Conservation (phyloP, 805 yeast species). For the Metschnikowia hibisci region DNA sequence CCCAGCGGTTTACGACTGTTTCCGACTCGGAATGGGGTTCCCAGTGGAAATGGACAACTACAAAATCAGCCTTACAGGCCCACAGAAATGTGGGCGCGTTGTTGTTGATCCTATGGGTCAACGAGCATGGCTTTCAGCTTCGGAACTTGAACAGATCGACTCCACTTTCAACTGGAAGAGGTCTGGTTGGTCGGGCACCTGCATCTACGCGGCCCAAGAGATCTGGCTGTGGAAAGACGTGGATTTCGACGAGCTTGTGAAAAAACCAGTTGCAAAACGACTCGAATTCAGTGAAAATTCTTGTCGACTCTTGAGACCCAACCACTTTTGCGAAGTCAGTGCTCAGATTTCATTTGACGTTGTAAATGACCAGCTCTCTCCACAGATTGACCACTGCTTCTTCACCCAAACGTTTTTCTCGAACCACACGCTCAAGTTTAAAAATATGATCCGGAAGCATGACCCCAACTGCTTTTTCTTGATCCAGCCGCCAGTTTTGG, state of each 20-base stretch:
- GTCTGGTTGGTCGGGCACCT: slow-evolving; percentile 68
- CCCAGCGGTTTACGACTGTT: slow-evolving; percentile 74
- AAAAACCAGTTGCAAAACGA: slow-evolving; percentile 29
- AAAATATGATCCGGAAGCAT: slow-evolving; percentile 42
- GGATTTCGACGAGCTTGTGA: slow-evolving; percentile 20
- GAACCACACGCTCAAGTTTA: slow-evolving; percentile 53
- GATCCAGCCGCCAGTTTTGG: slow-evolving; percentile 79
- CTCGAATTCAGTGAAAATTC: slow-evolving; percentile 14
- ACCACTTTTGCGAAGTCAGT: slow-evolving; percentile 28
- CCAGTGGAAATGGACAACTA: slow-evolving; percentile 65
- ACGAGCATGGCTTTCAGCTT: slow-evolving; percentile 62
- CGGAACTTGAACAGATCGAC: slow-evolving; percentile 47
- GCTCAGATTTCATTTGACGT: slow-evolving; percentile 11
- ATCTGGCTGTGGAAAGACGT: slow-evolving; percentile 58
- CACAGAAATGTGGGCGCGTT: slow-evolving; percentile 56
- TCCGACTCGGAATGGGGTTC: slow-evolving; percentile 76
- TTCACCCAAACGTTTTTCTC: slow-evolving; percentile 67
- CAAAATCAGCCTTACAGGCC: slow-evolving; percentile 71
- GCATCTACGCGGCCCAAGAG: slow-evolving; percentile 77
- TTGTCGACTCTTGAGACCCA: slow-evolving; percentile 29
- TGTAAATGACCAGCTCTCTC: slow-evolving; percentile 31
- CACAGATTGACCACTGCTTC: slow-evolving; percentile 41
- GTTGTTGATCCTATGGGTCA: slow-evolving; percentile 63
- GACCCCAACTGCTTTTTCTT: slow-evolving; percentile 51
- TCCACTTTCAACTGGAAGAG: slow-evolving; percentile 68